These are phyloP conservation scores for Penicillium odoratum DNA, from an alignment of 495 filamentous ascomycete genomes.

Conservation along the genomic window DNA sequence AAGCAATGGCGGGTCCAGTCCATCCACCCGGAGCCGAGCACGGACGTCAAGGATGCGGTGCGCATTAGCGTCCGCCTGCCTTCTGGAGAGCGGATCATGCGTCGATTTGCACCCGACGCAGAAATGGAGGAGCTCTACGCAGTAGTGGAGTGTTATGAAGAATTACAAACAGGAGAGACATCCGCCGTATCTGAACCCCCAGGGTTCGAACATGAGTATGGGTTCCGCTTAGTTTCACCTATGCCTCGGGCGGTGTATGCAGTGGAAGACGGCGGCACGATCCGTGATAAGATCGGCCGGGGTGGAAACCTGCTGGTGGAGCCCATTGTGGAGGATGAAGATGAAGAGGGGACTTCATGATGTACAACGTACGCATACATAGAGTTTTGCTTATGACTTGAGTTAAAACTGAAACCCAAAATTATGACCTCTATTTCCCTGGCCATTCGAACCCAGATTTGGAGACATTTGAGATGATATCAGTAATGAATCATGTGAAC, in stretches of 20 bases:
- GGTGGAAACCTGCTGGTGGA: conserved; percentile 92
- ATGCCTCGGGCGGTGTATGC: conserved; percentile 80
- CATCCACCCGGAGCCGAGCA: conserved; percentile 66
- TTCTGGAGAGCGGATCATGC: conserved; percentile 68
- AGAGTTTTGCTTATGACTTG: conserved; percentile 3
- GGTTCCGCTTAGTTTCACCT: conserved; percentile 76
- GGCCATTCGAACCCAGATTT: not conserved
- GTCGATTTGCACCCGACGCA: conserved; percentile 64
- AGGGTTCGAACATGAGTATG: conserved; percentile 74
- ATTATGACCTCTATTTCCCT: not conserved
- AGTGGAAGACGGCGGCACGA: conserved; percentile 59
- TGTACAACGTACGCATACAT: conserved; percentile 3
- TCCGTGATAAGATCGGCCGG: conserved; percentile 72
- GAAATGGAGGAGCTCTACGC: conserved; percentile 89
- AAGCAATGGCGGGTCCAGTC: conserved; percentile 71
- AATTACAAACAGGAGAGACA: conserved; percentile 39
- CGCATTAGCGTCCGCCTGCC: conserved; percentile 80
- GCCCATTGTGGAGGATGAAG: conserved; percentile 52
- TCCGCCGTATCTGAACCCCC: conserved; percentile 53
- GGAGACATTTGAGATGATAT: not conserved
- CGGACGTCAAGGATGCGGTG: conserved; percentile 66
- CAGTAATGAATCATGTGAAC: not conserved
- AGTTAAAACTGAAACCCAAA: not conserved
- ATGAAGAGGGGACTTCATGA: conserved; percentile 20
- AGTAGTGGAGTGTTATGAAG: conserved; percentile 89